A percentile compares a stretch with the other conserved stretches of the same genome.
phyloP scores from a whole-genome alignment of 805 yeast genomes.

The Candida pseudoglaebosa region DNA sequence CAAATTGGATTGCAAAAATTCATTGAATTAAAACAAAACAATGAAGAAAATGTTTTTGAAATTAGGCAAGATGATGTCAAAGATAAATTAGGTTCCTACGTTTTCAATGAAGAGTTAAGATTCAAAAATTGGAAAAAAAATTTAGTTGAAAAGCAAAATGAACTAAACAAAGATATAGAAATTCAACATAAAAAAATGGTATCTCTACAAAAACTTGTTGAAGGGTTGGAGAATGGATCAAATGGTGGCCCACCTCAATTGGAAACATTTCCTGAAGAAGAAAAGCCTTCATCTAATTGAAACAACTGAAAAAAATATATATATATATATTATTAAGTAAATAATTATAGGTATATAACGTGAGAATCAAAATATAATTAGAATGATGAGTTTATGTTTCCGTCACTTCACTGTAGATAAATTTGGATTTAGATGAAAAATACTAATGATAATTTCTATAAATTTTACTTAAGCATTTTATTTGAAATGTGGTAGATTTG shows the following conservation, averaged over 20 bases:
- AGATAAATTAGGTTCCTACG: slow-evolving; percentile 24
- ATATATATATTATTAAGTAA: no score
- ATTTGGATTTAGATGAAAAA: no score
- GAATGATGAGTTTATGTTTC: no score
- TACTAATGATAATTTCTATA: no score
- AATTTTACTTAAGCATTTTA: no score
- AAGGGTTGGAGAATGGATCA: background rate
- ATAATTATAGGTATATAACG: no score
- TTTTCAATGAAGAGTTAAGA: slow-evolving; percentile 48
- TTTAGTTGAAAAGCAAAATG: slow-evolving; percentile 51
- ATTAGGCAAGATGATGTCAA: slow-evolving; percentile 43
- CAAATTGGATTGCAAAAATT: slow-evolving; percentile 30
- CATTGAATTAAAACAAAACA: slow-evolving; percentile 29
- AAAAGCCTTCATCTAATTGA: background rate
- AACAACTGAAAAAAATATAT: background rate
- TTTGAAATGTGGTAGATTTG: background rate
- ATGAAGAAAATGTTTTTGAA: slow-evolving; percentile 14
- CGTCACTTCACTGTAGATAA: no score
- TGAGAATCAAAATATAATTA: no score
- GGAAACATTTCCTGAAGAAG: background rate
- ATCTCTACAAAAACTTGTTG: slow-evolving; percentile 27
- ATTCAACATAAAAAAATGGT: slow-evolving; percentile 32
- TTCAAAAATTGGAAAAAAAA: slow-evolving; percentile 62
- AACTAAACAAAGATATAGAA: slow-evolving; percentile 53
- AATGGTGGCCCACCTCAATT: background rate